Evolutionary conservation across 495 filamentous ascomycete species (phyloP).

Genomic region (Xanthoparmelia taractica): DNA sequence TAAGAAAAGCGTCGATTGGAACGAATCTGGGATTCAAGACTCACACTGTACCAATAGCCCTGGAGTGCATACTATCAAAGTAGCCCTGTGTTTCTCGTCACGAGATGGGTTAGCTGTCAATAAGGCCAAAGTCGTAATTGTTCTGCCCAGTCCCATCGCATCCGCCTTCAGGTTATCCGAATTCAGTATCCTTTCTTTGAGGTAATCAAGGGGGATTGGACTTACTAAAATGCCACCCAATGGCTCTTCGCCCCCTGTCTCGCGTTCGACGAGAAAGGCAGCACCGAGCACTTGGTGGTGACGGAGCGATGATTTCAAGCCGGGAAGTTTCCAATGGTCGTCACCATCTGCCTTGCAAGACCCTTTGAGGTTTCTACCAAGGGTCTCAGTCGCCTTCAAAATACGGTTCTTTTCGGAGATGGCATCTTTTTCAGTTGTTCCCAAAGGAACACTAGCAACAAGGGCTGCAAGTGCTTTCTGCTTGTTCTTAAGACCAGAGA

Average conservation of each 20-base stretch:
- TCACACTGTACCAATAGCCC: constrained; percentile 39
- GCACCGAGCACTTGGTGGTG: constrained; percentile 24
- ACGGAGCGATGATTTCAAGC: constrained; percentile 16
- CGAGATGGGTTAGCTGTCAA: constrained; percentile 43
- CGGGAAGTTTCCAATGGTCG: constrained; percentile 17
- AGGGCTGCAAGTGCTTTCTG: constrained; percentile 13
- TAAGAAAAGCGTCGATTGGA: no score
- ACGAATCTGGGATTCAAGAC: no score
- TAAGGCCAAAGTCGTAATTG: constrained; percentile 42
- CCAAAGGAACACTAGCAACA: constrained; percentile 15
- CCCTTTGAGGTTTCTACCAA: not conserved
- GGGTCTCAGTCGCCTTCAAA: not conserved
- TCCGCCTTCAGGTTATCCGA: no score
- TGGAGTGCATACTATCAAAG: constrained; percentile 45
- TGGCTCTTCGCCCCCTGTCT: constrained; percentile 6
- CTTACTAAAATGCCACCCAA: constrained; percentile 21
- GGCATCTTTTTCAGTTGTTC: constrained; percentile 8
- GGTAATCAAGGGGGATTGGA: no score
- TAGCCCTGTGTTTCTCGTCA: constrained; percentile 32
- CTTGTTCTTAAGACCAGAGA: constrained; percentile 10
- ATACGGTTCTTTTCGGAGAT: constrained; percentile 16
- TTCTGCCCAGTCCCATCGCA: constrained; percentile 61
- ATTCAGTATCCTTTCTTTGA: no score
- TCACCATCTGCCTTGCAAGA: constrained; percentile 3
- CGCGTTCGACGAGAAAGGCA: constrained; percentile 17